Base-by-base conservation (phyloP, 2,329 filamentous ascomycete species). In the Periconia digitata region DNA sequence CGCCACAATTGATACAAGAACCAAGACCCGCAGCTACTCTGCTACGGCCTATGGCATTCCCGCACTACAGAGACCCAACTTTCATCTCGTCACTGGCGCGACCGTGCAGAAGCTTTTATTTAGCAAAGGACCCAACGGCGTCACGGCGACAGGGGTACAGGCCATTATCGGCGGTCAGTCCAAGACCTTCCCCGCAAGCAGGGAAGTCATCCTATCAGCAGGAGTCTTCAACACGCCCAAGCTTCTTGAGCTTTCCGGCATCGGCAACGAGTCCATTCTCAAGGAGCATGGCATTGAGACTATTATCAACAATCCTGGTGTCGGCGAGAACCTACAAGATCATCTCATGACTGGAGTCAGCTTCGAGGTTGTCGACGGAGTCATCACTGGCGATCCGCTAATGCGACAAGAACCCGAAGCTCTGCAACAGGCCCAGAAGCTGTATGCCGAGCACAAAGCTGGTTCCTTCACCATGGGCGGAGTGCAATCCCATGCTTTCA, bases 31-130 rank as follows among this genome's bases (percentile, higher is more conserved):
- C 13, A 49, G 49, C 3, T 53, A 46, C 4, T 47, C 53, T 6
- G 52, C 55, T 23, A 55, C 54, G 5, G 54, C 56, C 5, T 61
- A 55, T 29, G 46, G 58, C 8, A 32, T 39, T 13, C 47, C 49
- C 4, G 53, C 35, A 1, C 18, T 53, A 21, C 21, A 49, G n/a
- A 44, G 41, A 23, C 10, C 27, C 16, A 58, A 58, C 27, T 21
- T 59, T 13, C 22, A 55, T 10, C 46, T 56, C 3, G 47, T 90
- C 40, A 91, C 91, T 58, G 85, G 87, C 0, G 87, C 87, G 16
- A 73, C 90, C 2, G 84, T 90, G 0, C 46, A 40, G 36, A 49
- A 50, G 34, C 36, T 60, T 5, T 6, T 56, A 6, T 50, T 55
- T 12, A 44, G 54, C 16, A 40, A 39, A 24, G 24, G 21, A 8